Conservation (phyloP, 139 green algal genomes). For the Desmodesmus armatus region DNA sequence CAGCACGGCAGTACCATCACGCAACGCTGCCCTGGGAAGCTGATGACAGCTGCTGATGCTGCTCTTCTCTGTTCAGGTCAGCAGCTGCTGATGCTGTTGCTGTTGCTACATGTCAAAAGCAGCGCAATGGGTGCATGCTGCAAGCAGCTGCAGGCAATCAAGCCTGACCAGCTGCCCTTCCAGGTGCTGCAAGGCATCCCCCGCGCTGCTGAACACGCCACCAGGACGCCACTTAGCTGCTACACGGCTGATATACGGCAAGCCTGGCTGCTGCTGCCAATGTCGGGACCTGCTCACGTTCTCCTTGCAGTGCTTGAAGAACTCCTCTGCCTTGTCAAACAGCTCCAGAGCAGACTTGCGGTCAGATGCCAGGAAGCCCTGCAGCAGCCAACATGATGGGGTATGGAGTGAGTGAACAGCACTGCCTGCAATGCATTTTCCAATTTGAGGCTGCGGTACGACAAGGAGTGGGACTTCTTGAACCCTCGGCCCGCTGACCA, state of each 20-base stretch:
- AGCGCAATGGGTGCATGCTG: not conserved
- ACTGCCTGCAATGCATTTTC: not conserved
- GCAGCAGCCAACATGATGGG: conserved; percentile 9
- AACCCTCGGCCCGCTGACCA: no score
- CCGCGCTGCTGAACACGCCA: not conserved
- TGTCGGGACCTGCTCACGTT: no score
- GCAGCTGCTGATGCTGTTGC: not conserved
- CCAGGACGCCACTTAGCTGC: not conserved
- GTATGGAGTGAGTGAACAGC: no score
- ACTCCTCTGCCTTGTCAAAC: conserved; percentile 86
- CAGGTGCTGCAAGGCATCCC: not conserved
- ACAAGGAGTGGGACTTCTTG: not conserved
- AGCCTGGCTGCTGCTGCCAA: not conserved
- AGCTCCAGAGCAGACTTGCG: conserved; percentile 72
- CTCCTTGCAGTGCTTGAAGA: conserved; percentile 80
- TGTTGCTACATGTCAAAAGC: no score
- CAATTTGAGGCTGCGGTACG: not conserved
- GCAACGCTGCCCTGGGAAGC: not conserved
- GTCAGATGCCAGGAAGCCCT: conserved; percentile 84
- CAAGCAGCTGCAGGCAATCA: no score
- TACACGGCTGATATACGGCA: not conserved
- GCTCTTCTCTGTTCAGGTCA: not conserved
- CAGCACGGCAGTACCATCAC: not conserved
- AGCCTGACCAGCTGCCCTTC: no score
- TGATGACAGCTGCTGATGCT: not conserved